phyloP scores from a whole-genome alignment of 441 rosid species.

The Populus hybrid region DNA sequence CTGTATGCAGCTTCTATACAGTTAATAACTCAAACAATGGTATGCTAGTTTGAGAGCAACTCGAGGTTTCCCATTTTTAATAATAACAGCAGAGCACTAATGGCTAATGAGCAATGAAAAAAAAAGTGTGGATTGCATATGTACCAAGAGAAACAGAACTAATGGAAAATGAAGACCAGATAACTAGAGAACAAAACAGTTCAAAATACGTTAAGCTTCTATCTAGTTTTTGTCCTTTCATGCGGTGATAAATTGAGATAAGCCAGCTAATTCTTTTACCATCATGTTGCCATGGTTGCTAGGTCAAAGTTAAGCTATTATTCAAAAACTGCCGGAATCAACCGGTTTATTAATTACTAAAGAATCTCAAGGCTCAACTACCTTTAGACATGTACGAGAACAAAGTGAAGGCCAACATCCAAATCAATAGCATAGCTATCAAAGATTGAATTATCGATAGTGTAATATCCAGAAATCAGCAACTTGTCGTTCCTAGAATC shows the following conservation, averaged over 20 bases:
- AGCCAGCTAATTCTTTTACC: slow-evolving; percentile 10
- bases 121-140: not conserved
- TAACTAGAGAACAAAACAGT: not conserved
- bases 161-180: not conserved
- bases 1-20: not conserved
- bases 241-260: not conserved
- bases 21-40: not conserved
- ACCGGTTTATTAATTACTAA: not conserved
- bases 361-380: slow-evolving; percentile 5
- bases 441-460: not conserved
- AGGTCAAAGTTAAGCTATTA: not conserved
- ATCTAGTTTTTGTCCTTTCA: not conserved
- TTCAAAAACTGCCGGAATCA: slow-evolving; percentile 1
- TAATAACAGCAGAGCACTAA: not conserved
- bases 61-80: not conserved
- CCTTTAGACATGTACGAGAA: not conserved
- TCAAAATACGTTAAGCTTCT: not conserved
- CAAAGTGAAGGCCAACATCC: not conserved
- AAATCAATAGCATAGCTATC: not conserved
- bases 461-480: not conserved
- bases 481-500: not conserved
- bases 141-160: not conserved
- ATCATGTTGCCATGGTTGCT: not conserved
- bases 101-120: not conserved
- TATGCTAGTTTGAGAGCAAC: not conserved